Conservation (phyloP, 2,329 filamentous ascomycete species). For the Monilinia polystroma region DNA sequence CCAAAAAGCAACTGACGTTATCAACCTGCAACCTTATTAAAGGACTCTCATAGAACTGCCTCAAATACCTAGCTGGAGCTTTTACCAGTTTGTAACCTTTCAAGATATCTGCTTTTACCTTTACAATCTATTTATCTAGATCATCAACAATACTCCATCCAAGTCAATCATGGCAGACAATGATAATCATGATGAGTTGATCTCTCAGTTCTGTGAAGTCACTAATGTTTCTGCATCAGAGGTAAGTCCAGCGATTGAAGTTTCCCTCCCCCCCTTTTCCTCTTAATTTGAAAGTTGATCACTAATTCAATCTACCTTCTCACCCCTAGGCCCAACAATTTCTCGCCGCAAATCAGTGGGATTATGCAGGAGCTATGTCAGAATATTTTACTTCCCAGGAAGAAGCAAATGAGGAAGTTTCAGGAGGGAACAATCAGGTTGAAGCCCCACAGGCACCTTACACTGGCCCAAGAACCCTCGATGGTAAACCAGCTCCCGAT, state of each 20-base stretch:
- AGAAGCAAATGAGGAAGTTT: slow-evolving; percentile 46
- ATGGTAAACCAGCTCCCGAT: slow-evolving; percentile 57
- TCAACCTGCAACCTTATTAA: no score
- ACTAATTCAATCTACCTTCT: not conserved
- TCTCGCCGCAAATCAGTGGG: slow-evolving; percentile 64
- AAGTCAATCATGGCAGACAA: slow-evolving; percentile 41
- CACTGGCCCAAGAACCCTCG: slow-evolving; percentile 61
- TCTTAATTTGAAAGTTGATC: not conserved
- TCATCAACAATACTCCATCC: not conserved
- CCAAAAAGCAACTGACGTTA: not conserved
- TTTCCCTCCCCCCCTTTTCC: not conserved
- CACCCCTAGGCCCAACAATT: slow-evolving; percentile 61
- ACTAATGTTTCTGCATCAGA: slow-evolving; percentile 52
- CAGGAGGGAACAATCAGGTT: slow-evolving; percentile 42
- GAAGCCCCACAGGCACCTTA: slow-evolving; percentile 45
- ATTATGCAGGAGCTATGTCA: slow-evolving; percentile 61
- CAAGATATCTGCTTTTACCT: no score
- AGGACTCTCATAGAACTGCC: no score
- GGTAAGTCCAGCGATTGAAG: slow-evolving; percentile 41
- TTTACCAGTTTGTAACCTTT: no score
- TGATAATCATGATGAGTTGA: slow-evolving; percentile 46
- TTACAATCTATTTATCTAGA: no score
- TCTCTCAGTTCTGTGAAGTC: slow-evolving; percentile 55
- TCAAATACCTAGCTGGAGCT: no score
- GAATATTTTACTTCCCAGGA: slow-evolving; percentile 62